These are phyloP conservation scores for Coemansia asiatica DNA, from an alignment of 192 early-diverging fungal species.

Conservation along the genomic window DNA sequence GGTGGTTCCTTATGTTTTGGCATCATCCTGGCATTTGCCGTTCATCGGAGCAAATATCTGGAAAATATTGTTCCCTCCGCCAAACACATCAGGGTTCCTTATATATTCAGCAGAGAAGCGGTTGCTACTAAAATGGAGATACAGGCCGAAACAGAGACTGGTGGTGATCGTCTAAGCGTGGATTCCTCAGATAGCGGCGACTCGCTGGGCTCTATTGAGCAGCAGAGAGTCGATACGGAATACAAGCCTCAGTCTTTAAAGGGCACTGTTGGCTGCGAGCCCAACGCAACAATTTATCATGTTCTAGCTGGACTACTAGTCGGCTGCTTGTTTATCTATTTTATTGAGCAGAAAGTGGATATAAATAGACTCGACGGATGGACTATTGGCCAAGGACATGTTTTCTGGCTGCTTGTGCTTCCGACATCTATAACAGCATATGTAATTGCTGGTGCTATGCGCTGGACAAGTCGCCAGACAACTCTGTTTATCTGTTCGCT, in stretches of 20 bases:
- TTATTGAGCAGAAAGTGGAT: conserved; percentile 20
- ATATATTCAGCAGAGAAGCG: too few relatives aligned
- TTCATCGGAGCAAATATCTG: conserved; percentile 1
- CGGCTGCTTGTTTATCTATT: conserved; percentile 19
- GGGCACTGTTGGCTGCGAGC: too few relatives aligned
- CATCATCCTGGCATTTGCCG: not conserved
- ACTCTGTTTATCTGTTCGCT: conserved; percentile 8
- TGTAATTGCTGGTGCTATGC: conserved; percentile 9
- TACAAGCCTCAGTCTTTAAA: too few relatives aligned
- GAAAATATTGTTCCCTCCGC: not conserved
- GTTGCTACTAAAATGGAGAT: too few relatives aligned
- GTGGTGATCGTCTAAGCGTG: too few relatives aligned
- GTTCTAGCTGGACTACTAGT: not conserved
- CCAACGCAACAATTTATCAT: not conserved
- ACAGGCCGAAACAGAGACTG: not conserved
- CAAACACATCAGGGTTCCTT: not conserved
- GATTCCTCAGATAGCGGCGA: too few relatives aligned
- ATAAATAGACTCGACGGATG: conserved; percentile 24
- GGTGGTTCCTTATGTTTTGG: conserved; percentile 24
- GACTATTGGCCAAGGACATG: conserved; percentile 21
- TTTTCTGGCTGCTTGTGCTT: conserved; percentile 12
- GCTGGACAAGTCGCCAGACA: conserved; percentile 16
- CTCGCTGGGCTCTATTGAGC: too few relatives aligned
- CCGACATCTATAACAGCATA: conserved; percentile 15
- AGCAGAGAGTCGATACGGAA: too few relatives aligned